Percentiles rank a stretch among this genome's conserved stretches.
Conservation (phyloP, 495 filamentous ascomycete species). For the Viridothelium virens region DNA sequence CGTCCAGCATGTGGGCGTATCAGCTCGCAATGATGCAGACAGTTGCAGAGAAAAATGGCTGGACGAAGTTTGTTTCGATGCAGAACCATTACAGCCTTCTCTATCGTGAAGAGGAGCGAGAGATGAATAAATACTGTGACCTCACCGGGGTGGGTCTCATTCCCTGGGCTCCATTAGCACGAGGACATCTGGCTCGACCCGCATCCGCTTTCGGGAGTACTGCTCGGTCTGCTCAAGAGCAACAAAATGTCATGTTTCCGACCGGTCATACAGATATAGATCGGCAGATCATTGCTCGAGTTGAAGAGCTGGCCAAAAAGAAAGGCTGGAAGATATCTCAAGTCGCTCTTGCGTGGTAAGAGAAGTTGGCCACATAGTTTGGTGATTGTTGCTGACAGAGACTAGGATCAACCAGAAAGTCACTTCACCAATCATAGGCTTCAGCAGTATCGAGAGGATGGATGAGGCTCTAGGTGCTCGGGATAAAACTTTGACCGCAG, state of each 20-base stretch:
- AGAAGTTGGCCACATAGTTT: constrained; percentile 30
- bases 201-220: constrained; percentile 26
- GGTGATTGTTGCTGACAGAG: neutral
- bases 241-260: constrained; percentile 14
- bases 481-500: constrained; percentile 27
- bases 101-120: constrained; percentile 37
- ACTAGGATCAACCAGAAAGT: constrained; percentile 36
- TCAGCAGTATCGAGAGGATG: constrained; percentile 27
- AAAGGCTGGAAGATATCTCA: constrained; percentile 35
- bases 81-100: constrained; percentile 38
- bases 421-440: constrained; percentile 36
- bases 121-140: constrained; percentile 38
- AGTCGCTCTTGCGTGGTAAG: constrained; percentile 17
- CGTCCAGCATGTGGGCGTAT: constrained; percentile 35
- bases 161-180: constrained; percentile 35
- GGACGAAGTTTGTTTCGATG: constrained; percentile 40
- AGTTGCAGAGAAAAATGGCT: constrained; percentile 36
- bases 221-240: constrained; percentile 26
- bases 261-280: constrained; percentile 25
- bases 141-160: constrained; percentile 35
- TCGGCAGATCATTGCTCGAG: constrained; percentile 33
- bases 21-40: constrained; percentile 35
- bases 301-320: constrained; percentile 37
- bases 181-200: constrained; percentile 35
- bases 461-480: constrained; percentile 26